Percentiles rank a stretch among this genome's conserved stretches.
These are phyloP conservation scores for Geotrichum armillariae DNA, from an alignment of 1,139 yeast genomes.

Conservation along the genomic window DNA sequence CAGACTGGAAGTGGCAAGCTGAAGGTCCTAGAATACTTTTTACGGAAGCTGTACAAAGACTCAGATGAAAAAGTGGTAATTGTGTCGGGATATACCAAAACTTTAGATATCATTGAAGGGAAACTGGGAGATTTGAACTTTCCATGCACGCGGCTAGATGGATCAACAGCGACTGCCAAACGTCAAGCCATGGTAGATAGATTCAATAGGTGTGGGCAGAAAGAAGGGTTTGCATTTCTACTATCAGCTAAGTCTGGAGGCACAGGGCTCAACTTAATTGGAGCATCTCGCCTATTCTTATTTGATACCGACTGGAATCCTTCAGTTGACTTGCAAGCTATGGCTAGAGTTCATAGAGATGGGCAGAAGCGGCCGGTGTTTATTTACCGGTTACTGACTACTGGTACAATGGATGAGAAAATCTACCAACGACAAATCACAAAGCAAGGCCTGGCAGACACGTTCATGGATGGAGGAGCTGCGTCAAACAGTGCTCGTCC, in stretches of 20 bases:
- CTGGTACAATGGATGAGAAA: constrained; percentile 94
- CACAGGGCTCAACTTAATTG: constrained; percentile 83
- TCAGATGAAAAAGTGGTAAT: constrained; percentile 75
- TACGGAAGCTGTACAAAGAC: constrained; percentile 33
- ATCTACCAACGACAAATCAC: constrained; percentile 91
- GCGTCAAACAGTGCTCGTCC: constrained; percentile 12
- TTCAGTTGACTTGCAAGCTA: constrained; percentile 86
- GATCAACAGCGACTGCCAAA: constrained; percentile 67
- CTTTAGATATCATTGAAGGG: constrained; percentile 72
- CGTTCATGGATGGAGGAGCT: constrained; percentile 56
- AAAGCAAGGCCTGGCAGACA: constrained; percentile 77
- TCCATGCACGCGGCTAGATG: constrained; percentile 71
- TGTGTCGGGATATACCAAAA: constrained; percentile 87
- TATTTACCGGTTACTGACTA: constrained; percentile 67
- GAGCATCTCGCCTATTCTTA: constrained; percentile 81
- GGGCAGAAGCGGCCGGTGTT: constrained; percentile 81
- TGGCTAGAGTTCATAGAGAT: constrained; percentile 94
- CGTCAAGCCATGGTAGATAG: constrained; percentile 66
- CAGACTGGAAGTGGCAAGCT: constrained; percentile 38
- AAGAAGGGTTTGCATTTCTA: constrained; percentile 61
- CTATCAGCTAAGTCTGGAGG: constrained; percentile 95
- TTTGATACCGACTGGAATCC: constrained; percentile 97
- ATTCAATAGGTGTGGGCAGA: constrained; percentile 57
- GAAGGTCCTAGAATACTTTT: constrained; percentile 35
- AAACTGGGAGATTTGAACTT: constrained; percentile 53